Conservation (phyloP, 345 rosid genomes). For the Lumnitzera racemosa region DNA sequence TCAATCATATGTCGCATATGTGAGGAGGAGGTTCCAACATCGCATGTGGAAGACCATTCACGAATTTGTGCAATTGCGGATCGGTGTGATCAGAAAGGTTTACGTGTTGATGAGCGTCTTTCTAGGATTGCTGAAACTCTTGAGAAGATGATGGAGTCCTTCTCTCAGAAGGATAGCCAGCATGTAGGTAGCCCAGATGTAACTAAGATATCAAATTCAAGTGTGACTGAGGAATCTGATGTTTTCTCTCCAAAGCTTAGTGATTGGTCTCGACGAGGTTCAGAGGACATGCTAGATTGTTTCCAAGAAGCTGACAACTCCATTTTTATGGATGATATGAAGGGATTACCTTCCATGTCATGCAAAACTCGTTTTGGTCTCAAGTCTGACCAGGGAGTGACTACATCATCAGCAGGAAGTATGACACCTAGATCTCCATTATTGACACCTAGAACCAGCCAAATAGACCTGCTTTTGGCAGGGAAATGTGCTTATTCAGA, state of each 20-base stretch:
- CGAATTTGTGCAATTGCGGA: conserved; percentile 92
- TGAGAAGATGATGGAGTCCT: conserved; percentile 78
- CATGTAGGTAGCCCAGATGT: conserved; percentile 81
- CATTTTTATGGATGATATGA: conserved; percentile 77
- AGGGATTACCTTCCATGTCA: conserved; percentile 85
- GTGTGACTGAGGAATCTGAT: conserved; percentile 85
- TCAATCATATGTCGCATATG: conserved; percentile 98
- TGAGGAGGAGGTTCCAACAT: conserved; percentile 93
- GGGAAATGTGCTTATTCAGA: conserved; percentile 82
- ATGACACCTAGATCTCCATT: conserved; percentile 98
- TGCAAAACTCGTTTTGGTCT: conserved; percentile 95
- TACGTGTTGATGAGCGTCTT: conserved; percentile 84
- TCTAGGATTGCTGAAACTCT: conserved; percentile 77
- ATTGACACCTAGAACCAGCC: conserved; percentile 88
- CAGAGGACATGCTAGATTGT: conserved; percentile 99
- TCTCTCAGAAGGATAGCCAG: conserved; percentile 73
- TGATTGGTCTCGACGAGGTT: conserved; percentile 96
- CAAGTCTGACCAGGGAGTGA: conserved; percentile 96
- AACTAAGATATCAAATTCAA: conserved; percentile 82
- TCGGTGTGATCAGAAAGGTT: conserved; percentile 85
- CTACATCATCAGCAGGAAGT: conserved; percentile 97
- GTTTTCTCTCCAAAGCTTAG: conserved; percentile 85
- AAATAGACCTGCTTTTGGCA: conserved; percentile 69
- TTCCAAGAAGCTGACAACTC: conserved; percentile 83
- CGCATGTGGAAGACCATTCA: conserved; percentile 90